Evolutionary conservation across 495 filamentous ascomycete genomes (phyloP).

Genomic region (Hyaloscypha variabilis): DNA sequence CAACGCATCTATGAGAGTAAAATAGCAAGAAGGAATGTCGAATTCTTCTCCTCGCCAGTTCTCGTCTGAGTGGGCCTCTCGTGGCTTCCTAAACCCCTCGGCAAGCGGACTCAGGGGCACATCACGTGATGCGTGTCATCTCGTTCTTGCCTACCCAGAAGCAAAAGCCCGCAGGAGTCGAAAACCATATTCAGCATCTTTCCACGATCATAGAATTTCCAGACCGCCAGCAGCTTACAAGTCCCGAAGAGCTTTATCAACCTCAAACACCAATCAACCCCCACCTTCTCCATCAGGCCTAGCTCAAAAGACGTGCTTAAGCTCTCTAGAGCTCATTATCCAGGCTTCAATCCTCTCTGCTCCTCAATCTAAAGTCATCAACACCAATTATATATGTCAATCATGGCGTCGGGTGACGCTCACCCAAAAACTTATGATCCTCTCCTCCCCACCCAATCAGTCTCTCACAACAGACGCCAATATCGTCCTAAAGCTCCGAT

Average conservation of each 20-base stretch:
- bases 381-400: neutral
- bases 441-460: neutral
- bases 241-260: neutral
- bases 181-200: too few relatives aligned
- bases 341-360: neutral
- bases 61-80: too few relatives aligned
- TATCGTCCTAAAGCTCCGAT: conserved; percentile 19
- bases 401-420: neutral
- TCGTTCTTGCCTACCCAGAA: too few relatives aligned
- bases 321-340: neutral
- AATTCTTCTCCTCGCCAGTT: too few relatives aligned
- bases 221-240: too few relatives aligned
- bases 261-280: conserved; percentile 3
- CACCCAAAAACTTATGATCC: neutral
- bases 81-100: too few relatives aligned
- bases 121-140: too few relatives aligned
- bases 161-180: too few relatives aligned
- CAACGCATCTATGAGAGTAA: too few relatives aligned
- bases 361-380: neutral
- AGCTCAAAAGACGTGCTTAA: conserved; percentile 6
- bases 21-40: too few relatives aligned
- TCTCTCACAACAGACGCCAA: conserved; percentile 3
- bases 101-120: too few relatives aligned
- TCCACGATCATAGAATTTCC: too few relatives aligned
- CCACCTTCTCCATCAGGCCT: conserved; percentile 19